Conservation (phyloP, 257 asterid species). For the Rubia yunnanensis region DNA sequence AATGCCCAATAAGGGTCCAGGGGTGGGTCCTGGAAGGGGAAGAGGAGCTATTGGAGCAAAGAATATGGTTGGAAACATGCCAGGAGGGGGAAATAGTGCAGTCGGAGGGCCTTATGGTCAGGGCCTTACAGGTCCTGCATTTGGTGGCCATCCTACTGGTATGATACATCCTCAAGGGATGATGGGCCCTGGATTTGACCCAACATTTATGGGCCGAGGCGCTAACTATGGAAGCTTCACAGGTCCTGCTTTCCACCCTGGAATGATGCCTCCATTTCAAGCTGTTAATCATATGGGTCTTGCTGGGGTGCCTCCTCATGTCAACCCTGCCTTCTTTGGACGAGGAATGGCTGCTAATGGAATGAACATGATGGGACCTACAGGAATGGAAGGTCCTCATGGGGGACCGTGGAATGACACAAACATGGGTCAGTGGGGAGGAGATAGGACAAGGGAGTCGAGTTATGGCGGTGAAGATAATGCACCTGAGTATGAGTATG, state of each 20-base stretch:
- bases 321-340: constrained; percentile 51
- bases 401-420: constrained; percentile 45
- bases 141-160: constrained; percentile 39
- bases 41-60: constrained; percentile 39
- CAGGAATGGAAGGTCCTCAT: constrained; percentile 44
- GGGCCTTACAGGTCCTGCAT: constrained; percentile 31
- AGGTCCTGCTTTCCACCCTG: constrained; percentile 40
- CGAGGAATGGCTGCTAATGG: constrained; percentile 46
- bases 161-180: constrained; percentile 47
- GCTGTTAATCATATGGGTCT: constrained; percentile 41
- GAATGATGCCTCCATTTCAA: constrained; percentile 41
- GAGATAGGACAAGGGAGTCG: constrained; percentile 50
- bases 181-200: constrained; percentile 57
- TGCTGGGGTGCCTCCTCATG: constrained; percentile 52
- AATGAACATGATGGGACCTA: constrained; percentile 43
- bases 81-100: constrained; percentile 26
- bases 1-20: constrained; percentile 54
- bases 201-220: constrained; percentile 46
- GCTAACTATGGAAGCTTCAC: constrained; percentile 50
- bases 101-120: constrained; percentile 37
- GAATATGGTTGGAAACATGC: constrained; percentile 34
- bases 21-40: constrained; percentile 51
- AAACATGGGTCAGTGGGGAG: constrained; percentile 42
- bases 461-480: constrained; percentile 49
- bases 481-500: constrained; percentile 43